Conservation (phyloP, 306 rosid species). For the Quercus robur region DNA sequence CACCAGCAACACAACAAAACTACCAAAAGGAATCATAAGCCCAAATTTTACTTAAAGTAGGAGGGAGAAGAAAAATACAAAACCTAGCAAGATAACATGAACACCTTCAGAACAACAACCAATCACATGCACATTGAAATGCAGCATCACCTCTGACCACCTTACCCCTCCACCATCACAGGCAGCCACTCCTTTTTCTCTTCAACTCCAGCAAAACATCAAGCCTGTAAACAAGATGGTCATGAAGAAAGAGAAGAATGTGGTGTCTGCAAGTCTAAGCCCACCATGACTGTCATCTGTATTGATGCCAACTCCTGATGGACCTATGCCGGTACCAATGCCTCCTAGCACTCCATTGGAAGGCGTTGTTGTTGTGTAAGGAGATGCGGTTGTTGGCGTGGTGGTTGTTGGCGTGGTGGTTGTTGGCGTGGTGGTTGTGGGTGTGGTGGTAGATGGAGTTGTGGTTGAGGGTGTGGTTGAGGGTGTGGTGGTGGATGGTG, state of each 20-base stretch:
- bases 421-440: conserved; percentile 18
- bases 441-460: background rate
- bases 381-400: conserved; percentile 7
- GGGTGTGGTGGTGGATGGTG: conserved; percentile 29
- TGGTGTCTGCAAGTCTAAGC: conserved; percentile 18
- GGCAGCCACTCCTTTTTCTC: background rate
- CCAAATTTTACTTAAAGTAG: conserved; percentile 25
- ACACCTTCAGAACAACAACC: conserved; percentile 42
- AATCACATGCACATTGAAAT: conserved; percentile 40
- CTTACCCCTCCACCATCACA: conserved; percentile 20
- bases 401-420: conserved; percentile 24
- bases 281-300: conserved; percentile 65
- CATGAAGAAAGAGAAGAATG: conserved; percentile 18
- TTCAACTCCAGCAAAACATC: conserved; percentile 58
- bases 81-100: conserved; percentile 30
- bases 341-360: conserved; percentile 70
- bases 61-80: conserved; percentile 19
- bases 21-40: conserved; percentile 37
- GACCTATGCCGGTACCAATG: conserved; percentile 62
- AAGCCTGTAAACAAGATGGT: conserved; percentile 40
- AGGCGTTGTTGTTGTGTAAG: conserved; percentile 35
- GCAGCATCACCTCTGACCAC: conserved; percentile 23
- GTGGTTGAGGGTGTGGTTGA: background rate
- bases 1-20: conserved; percentile 22
- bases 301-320: conserved; percentile 65